Evolutionary conservation across 1,284 basidiomycete species (phyloP).

Genomic region (Cutaneotrichosporon dermatis): DNA sequence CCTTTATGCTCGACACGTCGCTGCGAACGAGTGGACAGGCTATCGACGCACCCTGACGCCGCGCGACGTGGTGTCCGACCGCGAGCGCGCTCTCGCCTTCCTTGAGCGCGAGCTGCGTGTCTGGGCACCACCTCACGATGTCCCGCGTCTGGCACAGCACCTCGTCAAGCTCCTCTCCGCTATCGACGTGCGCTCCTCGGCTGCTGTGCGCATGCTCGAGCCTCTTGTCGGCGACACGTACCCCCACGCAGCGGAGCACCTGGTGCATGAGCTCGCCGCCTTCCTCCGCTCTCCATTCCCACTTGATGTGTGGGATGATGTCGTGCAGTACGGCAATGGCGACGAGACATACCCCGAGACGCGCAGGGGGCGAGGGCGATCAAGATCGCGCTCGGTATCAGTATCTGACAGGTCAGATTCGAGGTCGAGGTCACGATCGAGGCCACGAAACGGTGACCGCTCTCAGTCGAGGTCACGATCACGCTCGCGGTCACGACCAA

Average conservation of each 20-base stretch:
- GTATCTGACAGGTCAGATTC: too few relatives aligned
- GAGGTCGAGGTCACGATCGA: background rate
- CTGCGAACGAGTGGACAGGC: constrained; percentile 72
- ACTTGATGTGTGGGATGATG: constrained; percentile 69
- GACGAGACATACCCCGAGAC: background rate
- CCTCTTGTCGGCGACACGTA: constrained; percentile 64
- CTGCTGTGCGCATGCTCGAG: constrained; percentile 71
- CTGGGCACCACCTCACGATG: constrained; percentile 64
- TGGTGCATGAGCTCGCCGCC: constrained; percentile 81
- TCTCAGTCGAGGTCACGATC: background rate
- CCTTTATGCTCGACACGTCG: constrained; percentile 82
- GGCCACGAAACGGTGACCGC: background rate
- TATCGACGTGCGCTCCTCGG: constrained; percentile 80
- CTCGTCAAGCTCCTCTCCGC: constrained; percentile 77
- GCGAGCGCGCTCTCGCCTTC: constrained; percentile 63
- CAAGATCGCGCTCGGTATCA: too few relatives aligned
- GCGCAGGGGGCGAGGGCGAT: too few relatives aligned
- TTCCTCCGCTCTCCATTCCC: constrained; percentile 81
- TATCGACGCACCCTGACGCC: constrained; percentile 77
- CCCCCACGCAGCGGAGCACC: constrained; percentile 73
- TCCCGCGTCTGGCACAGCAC: constrained; percentile 65
- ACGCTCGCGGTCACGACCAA: too few relatives aligned
- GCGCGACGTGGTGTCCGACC: constrained; percentile 50
- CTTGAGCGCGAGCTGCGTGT: constrained; percentile 76
- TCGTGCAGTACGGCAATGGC: constrained; percentile 57